Base-by-base conservation (phyloP, 2,329 filamentous ascomycete species). In the Ascomycota sp. region DNA sequence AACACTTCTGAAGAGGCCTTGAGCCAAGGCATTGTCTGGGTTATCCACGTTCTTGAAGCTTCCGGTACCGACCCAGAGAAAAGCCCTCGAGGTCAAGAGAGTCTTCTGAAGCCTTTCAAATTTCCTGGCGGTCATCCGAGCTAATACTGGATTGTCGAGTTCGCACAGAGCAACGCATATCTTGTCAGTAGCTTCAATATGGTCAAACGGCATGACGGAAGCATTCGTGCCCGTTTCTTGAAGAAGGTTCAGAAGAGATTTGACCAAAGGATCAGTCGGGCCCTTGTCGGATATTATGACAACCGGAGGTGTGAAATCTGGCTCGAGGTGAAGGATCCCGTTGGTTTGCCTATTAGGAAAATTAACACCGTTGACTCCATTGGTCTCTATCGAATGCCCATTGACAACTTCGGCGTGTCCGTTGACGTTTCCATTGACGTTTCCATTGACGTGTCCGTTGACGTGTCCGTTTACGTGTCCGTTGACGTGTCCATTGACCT, bases 1-100 rank as follows among this genome's bases (percentile, higher is more conserved):
- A 16, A 64, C 49, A 2, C 55, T 57, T 26, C 61, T 51, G 37
- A 56, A 52, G 3, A 64, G 46, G 25, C 61, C 61, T 7, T 54
- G 51, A 0, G 61, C 47, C 48, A 65, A 57, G 42, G 60, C 61
- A 33, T 52, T 43, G 31, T 56, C 49, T 3, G 51, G 58, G 38
- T 47, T 52, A 9, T 46, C 38, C 5, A 51, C 50, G 25, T 47
- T 47, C 11, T 46, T 45, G 35, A 55, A 58, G 0, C 55, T 56
- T 7, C 57, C 58, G 3, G 46, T 43, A 6, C 53, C 51, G 5
- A 56, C 52, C 57, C 57, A 60, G 9, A 60, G 47, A 9, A 53
- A 46, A 5, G 54, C 53, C 4, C 51, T 47, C 5, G 45, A 47
- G 1, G 42, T 43, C 0, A 53, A 50, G 6, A 59, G 38, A 6